Conservation (phyloP, 257 asterid species). For the Scutellaria barbata region DNA sequence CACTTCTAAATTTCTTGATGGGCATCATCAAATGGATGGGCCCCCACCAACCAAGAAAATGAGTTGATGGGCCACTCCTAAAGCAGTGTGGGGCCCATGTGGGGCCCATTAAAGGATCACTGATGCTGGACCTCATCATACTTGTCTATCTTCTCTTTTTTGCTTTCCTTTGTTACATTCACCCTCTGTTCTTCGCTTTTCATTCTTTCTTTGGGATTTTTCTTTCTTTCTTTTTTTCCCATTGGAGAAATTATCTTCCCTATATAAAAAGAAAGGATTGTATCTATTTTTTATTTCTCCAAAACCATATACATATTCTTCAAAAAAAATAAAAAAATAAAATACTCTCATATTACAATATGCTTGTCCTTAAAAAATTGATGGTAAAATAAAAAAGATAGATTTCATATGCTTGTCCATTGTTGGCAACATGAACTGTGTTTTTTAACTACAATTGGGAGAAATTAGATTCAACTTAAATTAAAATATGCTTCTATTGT, state of each 20-base stretch:
- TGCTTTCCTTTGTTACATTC: slow-evolving; percentile 8
- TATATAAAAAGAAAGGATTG: neutral
- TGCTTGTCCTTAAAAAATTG: no score
- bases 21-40: slow-evolving; percentile 53
- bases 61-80: slow-evolving; percentile 42
- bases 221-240: neutral
- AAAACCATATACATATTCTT: no score
- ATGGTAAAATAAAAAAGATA: no score
- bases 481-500: no score
- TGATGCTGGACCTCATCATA: slow-evolving; percentile 66
- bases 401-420: no score
- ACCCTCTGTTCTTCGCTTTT: slow-evolving; percentile 1
- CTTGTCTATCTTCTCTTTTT: slow-evolving; percentile 46
- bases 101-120: slow-evolving; percentile 46
- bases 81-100: slow-evolving; percentile 1
- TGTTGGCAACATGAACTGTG: no score
- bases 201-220: neutral
- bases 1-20: slow-evolving; percentile 34
- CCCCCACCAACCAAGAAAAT: slow-evolving; percentile 44
- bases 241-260: neutral
- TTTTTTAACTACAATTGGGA: no score
- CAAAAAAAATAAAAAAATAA: no score
- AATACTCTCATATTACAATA: no score
- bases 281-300: neutral
- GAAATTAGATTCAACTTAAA: no score